Base-by-base conservation (phyloP, 2,329 filamentous ascomycete genomes). In the Aspergillus nomiae region DNA sequence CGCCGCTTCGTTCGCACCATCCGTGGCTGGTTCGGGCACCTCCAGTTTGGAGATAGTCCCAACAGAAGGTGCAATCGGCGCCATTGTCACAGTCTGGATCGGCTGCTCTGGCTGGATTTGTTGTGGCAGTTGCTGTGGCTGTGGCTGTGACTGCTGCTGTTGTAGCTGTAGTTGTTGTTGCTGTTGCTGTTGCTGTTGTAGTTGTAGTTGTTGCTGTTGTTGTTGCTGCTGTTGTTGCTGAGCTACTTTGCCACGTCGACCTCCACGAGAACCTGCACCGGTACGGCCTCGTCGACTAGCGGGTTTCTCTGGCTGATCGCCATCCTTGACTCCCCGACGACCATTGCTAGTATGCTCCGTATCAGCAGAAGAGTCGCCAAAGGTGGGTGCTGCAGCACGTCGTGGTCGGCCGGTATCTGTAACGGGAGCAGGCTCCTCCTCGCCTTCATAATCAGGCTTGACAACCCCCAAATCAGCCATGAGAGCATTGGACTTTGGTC, bases 321-420 rank as follows among this genome's bases (percentile, higher is more conserved):
- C 66, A 53, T 80, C 78, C 53, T 76, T 78, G 41, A 70, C 58
- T 24, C 72, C 72, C 28, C 78, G 74, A 61, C 78, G 76, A 36
- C 75, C 73, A 43, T 74, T 71, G 12, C 65, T 46, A 41, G 34
- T 56, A 43, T 67, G 65, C 63, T 80, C 70, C 43, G 68, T 59
- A 63, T 80, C 72, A 60, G 75, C 71, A 60, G 74, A 64, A 36
- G 77, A 68, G 59, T 76, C 71, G 57, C 82, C 81, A 73, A 84
- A 84, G 0, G 80, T 83, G 9, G 82, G 82, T 3, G 82, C 82
- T 21, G 82, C 82, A 46, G 82, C 82, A 65, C 82, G 78, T 51
- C 80, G 76, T 26, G 82, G 82, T 58, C 82, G 76, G 36, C 82
- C 82, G 53, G 81, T 83, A 61, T 84, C 82, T 12, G 82, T 84